Percentiles rank a stretch among this genome's conserved stretches.
Conservation (phyloP, 2,329 filamentous ascomycete genomes). For the Cercospora janseana region DNA sequence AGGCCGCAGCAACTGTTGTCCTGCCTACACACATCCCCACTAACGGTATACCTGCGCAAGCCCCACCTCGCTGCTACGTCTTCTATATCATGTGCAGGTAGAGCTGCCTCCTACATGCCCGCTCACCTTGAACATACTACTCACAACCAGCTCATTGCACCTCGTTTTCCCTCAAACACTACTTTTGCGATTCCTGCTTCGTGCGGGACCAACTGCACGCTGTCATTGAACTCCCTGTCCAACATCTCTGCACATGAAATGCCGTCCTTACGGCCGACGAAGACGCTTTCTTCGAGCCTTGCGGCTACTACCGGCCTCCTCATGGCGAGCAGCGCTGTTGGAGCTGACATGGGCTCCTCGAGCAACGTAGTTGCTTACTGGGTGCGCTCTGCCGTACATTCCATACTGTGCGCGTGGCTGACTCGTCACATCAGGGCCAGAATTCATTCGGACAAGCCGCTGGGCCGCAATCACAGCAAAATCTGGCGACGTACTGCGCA, state of each 20-base stretch:
- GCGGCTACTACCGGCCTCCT: slow-evolving; percentile 20
- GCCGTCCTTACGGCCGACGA: slow-evolving; percentile 14
- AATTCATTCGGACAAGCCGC: slow-evolving; percentile 56
- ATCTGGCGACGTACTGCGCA: slow-evolving; percentile 59
- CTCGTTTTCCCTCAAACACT: slow-evolving; percentile 1
- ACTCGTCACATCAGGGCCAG: slow-evolving; percentile 44
- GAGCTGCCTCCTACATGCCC: slow-evolving; percentile 5
- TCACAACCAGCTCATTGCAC: not conserved
- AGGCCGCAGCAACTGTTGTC: slow-evolving; percentile 18
- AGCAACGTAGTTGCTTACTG: slow-evolving; percentile 20
- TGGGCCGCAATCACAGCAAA: slow-evolving; percentile 52
- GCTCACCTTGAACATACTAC: slow-evolving; percentile 12
- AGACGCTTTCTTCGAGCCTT: slow-evolving; percentile 16
- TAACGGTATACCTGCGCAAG: not conserved
- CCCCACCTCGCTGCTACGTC: not conserved
- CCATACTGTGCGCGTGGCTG: too few species aligned
- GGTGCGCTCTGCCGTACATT: slow-evolving; percentile 6
- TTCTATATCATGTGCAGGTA: slow-evolving; percentile 5
- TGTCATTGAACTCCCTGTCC: not conserved
- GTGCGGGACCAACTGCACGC: not conserved
- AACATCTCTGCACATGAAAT: slow-evolving; percentile 13
- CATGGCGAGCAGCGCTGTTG: slow-evolving; percentile 18
- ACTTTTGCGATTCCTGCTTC: not conserved
- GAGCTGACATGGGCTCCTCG: slow-evolving; percentile 17
- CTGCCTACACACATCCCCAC: slow-evolving; percentile 12